Conservation (phyloP, 176 grass and related monocot genomes). For the Chloris gayana region DNA sequence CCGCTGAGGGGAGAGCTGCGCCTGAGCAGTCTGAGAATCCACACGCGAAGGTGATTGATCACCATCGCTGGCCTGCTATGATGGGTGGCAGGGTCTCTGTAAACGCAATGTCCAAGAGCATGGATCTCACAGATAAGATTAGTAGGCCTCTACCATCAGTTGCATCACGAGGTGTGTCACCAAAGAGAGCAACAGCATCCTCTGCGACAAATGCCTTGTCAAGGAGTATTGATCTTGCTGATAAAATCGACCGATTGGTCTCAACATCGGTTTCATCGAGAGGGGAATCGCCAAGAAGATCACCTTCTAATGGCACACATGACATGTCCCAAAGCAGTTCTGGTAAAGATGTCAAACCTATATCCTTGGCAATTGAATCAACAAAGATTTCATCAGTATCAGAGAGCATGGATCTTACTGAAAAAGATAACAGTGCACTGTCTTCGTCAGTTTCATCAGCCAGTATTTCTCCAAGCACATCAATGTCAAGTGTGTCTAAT, state of each 20-base stretch:
- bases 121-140: conserved; percentile 67
- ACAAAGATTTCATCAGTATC: conserved; percentile 37
- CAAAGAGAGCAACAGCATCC: conserved; percentile 42
- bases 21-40: conserved; percentile 64
- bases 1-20: conserved; percentile 55
- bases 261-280: conserved; percentile 23
- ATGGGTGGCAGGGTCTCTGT: conserved; percentile 59
- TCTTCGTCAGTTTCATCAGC: conserved; percentile 38
- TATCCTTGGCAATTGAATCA: conserved; percentile 36
- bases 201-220: conserved; percentile 46
- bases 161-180: conserved; percentile 34
- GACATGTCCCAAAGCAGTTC: conserved; percentile 4
- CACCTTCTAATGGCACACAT: conserved; percentile 26
- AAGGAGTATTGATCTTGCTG: conserved; percentile 62
- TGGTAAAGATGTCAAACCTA: conserved; percentile 40
- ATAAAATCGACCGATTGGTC: conserved; percentile 51
- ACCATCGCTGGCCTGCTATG: conserved; percentile 95
- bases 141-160: conserved; percentile 55
- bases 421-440: conserved; percentile 27
- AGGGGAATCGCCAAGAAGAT: conserved; percentile 45
- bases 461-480: conserved; percentile 38
- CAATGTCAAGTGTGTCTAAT: conserved; percentile 44
- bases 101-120: conserved; percentile 59
- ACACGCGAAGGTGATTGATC: conserved; percentile 79
- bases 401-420: conserved; percentile 45